Evolutionary conservation across 2,329 filamentous ascomycete genomes (phyloP).

Genomic region (Clathrospora elynae): DNA sequence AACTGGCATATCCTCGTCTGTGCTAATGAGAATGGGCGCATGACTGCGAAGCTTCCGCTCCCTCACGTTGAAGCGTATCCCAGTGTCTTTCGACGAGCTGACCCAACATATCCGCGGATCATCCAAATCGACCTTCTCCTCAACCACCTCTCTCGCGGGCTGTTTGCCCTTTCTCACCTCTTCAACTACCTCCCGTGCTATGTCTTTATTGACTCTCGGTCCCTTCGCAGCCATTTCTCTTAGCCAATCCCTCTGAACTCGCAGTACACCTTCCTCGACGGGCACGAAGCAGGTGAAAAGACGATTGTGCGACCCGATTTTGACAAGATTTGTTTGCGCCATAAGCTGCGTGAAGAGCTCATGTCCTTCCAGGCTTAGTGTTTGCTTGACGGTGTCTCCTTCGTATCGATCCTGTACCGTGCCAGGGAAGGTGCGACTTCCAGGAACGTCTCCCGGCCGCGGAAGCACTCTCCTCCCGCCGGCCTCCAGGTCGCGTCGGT

Average conservation of each 20-base stretch:
- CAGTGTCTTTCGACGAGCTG: constrained; percentile 65
- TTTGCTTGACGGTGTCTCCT: constrained; percentile 60
- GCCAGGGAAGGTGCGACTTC: constrained; percentile 49
- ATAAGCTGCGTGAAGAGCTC: constrained; percentile 79
- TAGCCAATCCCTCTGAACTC: constrained; percentile 77
- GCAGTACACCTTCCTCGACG: constrained; percentile 69
- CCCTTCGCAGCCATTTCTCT: constrained; percentile 48
- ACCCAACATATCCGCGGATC: constrained; percentile 67
- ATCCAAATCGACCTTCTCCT: constrained; percentile 15
- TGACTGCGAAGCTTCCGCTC: constrained; percentile 55
- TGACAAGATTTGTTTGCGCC: constrained; percentile 69
- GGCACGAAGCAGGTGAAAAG: constrained; percentile 69
- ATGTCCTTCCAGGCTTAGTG: constrained; percentile 68
- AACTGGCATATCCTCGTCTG: constrained; percentile 68
- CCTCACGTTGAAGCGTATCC: constrained; percentile 69
- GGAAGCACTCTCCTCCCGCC: constrained; percentile 44
- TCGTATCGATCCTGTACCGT: constrained; percentile 35
- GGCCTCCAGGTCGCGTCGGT: constrained; percentile 59
- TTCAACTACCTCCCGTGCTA: constrained; percentile 28
- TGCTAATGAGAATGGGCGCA: constrained; percentile 61
- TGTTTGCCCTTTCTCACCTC: constrained; percentile 32
- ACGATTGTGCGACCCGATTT: constrained; percentile 64
- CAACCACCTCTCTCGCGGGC: constrained; percentile 15
- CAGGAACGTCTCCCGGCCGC: constrained; percentile 56
- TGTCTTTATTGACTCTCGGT: constrained; percentile 17